phyloP scores from a whole-genome alignment of 2,329 filamentous ascomycete genomes.

The Talaromyces pinophilus region DNA sequence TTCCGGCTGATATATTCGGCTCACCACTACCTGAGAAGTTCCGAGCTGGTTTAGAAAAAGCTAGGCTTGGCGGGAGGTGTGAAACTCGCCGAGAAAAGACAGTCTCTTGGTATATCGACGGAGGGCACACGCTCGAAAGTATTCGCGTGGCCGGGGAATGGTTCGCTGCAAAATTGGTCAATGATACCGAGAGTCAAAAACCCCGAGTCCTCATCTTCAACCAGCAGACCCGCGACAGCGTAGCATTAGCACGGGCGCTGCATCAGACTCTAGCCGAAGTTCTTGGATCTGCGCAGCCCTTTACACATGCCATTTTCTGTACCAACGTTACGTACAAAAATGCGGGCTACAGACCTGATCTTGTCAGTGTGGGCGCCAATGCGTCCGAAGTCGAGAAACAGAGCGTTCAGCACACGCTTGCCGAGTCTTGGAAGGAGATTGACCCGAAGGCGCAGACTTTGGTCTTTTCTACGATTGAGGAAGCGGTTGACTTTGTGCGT shows the following conservation, averaged over 20 bases:
- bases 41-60: conserved; percentile 63
- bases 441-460: conserved; percentile 56
- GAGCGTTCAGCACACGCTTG: conserved; percentile 68
- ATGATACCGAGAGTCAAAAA: conserved; percentile 39
- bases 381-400: conserved; percentile 59
- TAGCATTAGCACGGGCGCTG: conserved; percentile 63
- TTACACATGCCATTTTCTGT: conserved; percentile 77
- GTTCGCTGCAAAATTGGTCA: conserved; percentile 62
- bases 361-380: conserved; percentile 64
- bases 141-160: conserved; percentile 74
- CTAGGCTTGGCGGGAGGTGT: conserved; percentile 73
- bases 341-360: conserved; percentile 63
- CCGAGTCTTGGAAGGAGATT: conserved; percentile 59
- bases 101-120: conserved; percentile 78
- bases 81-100: conserved; percentile 63
- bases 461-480: conserved; percentile 66
- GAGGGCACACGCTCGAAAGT: conserved; percentile 84
- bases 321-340: conserved; percentile 70
- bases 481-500: conserved; percentile 64
- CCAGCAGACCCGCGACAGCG: conserved; percentile 81
- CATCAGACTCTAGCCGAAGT: conserved; percentile 56
- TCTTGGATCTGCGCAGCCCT: conserved; percentile 50
- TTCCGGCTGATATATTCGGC: conserved; percentile 42
- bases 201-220: conserved; percentile 79
- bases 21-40: conserved; percentile 62